Percentiles rank a stretch among this genome's conserved stretches.
Evolutionary conservation across 2,329 filamentous ascomycete genomes (phyloP).

Genomic region (Emericellopsis cladophorae): DNA sequence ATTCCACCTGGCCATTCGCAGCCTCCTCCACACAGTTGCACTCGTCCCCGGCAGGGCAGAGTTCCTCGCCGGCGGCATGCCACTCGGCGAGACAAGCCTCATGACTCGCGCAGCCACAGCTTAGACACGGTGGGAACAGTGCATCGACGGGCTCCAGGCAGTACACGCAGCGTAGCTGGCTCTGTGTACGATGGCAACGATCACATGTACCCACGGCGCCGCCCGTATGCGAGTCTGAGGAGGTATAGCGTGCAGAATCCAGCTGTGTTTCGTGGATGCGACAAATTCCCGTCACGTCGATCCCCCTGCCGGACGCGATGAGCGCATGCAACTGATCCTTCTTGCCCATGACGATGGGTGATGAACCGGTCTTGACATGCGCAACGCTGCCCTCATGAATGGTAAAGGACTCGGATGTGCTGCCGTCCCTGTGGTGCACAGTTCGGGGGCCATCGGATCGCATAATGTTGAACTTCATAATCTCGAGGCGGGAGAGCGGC

Average conservation of each 20-base stretch:
- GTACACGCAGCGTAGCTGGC: slow-evolving; percentile 47
- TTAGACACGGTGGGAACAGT: slow-evolving; percentile 47
- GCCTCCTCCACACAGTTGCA: slow-evolving; percentile 49
- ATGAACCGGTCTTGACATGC: slow-evolving; percentile 25
- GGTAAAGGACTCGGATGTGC: slow-evolving; percentile 21
- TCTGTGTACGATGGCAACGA: slow-evolving; percentile 41
- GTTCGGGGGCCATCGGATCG: slow-evolving; percentile 27
- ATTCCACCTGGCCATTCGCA: slow-evolving; percentile 43
- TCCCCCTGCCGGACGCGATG: slow-evolving; percentile 39
- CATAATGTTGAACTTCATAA: slow-evolving; percentile 57
- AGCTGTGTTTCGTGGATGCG: slow-evolving; percentile 49
- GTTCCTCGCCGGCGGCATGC: slow-evolving; percentile 41
- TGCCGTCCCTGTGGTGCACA: slow-evolving; percentile 9
- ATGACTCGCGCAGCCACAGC: slow-evolving; percentile 50
- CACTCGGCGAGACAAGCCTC: slow-evolving; percentile 45
- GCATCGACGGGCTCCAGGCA: slow-evolving; percentile 48
- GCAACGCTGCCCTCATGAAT: slow-evolving; percentile 24
- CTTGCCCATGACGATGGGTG: slow-evolving; percentile 43
- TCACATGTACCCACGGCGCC: slow-evolving; percentile 37
- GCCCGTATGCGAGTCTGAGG: slow-evolving; percentile 22
- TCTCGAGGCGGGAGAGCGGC: slow-evolving; percentile 49
- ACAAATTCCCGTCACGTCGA: slow-evolving; percentile 52
- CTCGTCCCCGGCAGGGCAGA: slow-evolving; percentile 52
- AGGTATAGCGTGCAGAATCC: slow-evolving; percentile 40
- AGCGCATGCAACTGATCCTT: slow-evolving; percentile 37